Base-by-base conservation (phyloP, 495 filamentous ascomycete genomes). In the Aspergillus hancockii region DNA sequence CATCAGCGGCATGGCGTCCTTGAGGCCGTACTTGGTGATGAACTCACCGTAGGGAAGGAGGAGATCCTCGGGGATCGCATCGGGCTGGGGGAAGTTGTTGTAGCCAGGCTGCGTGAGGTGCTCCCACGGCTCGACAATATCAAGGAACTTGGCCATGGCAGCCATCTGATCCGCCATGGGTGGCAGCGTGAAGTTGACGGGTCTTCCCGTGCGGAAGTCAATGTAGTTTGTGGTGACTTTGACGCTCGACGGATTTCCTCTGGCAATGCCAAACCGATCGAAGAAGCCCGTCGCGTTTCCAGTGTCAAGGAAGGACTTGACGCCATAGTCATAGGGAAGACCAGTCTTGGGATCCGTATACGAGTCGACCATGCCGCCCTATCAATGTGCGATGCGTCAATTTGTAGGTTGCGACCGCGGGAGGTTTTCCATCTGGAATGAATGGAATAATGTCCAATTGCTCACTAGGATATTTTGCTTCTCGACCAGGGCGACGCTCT, bases 21-120 rank as follows among this genome's bases (percentile, higher is more conserved):
- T 66, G n/a, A 80, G 67, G 53, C 69, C 69, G 66, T 80, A 70
- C 55, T 79, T 79, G 38, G 58, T 68, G 38, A 75, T 58, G 57
- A 82, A 80, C 10, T 79, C 63, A 5, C 69, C 67, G 52, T 75
- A 81, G 0, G 77, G 73, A 49, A 80, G 63, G 1, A 81, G 69
- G 7, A 82, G 67, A 50, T 80, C 78, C 4, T 66, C 66, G 13
- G 79, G 79, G 49, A 82, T 70, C 22, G 61, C 51, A 8, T 51
- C 67, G 3, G 67, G 61, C 9, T 53, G 52, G 4, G 75, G 72
- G 46, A 77, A 73, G 18, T 72, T 68, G 69, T 67, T 74, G 60
- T 68, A 76, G 36, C 72, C 72, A 0, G 77, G 75, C 3, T 71
- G 63, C 21, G 75, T 36, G 55, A 72, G 65, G 22, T 71, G 52